These are phyloP conservation scores for Syzygium jambos DNA, from an alignment of 345 rosid species.

Conservation along the genomic window DNA sequence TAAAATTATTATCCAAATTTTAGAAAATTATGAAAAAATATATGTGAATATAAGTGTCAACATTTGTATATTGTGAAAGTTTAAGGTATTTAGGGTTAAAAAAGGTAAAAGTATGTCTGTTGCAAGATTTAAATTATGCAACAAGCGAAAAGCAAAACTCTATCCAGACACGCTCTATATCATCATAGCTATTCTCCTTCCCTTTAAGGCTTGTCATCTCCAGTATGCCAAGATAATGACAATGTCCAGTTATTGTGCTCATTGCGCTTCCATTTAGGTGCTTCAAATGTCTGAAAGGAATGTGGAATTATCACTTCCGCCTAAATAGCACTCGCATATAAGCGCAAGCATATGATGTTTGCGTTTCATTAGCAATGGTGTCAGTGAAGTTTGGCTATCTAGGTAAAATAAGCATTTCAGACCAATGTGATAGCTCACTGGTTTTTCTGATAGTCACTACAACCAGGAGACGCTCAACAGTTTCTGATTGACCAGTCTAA, in stretches of 20 bases:
- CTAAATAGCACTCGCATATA: neutral
- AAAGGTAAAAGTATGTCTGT: neutral
- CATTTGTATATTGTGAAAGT: neutral
- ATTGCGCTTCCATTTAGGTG: neutral
- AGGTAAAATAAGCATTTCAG: neutral
- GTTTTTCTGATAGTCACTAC: neutral
- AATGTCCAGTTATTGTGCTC: neutral
- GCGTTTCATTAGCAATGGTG: neutral
- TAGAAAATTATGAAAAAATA: neutral
- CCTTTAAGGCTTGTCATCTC: neutral
- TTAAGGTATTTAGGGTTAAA: neutral
- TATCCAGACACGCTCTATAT: neutral
- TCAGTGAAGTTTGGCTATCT: neutral
- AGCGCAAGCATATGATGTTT: neutral
- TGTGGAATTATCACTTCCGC: neutral
- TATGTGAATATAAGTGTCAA: neutral
- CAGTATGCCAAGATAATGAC: neutral
- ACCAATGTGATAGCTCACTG: neutral
- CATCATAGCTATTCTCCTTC: neutral
- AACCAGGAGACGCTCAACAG: neutral
- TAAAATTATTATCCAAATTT: neutral
- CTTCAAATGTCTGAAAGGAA: neutral
- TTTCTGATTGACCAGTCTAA: neutral
- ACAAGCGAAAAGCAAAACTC: neutral
- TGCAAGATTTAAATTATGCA: neutral